Evolutionary conservation across 2,329 filamentous ascomycete genomes (phyloP), one percentile per base, ranked within the genome.

Genomic region (Myrmaecium sp.): DNA sequence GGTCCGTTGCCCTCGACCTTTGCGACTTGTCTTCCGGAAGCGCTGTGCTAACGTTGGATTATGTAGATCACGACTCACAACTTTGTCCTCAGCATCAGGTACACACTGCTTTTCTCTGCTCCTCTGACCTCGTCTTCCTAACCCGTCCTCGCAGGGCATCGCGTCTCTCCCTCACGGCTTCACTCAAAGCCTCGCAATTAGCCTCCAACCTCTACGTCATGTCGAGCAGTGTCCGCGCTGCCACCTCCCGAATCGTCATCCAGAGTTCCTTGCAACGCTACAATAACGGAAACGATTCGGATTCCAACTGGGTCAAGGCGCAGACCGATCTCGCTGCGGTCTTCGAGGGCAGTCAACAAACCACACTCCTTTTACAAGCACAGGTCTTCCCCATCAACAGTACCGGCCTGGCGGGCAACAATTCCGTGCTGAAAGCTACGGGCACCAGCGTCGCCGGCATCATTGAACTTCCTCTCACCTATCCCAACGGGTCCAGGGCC

Each of bases 161-260:
- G 27, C 67, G 74, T 27, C 67, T 94, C 25, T 59, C 72, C 14
- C 62, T 93, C 34, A 81, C 81, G 2, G 84, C 84, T 5, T 83
- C 78, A 3, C 70, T 93, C 44, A 93, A 93, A 51, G 76, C 83
- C 12, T 73, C 78, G 16, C 76, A 86, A 44, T 65, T 94, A 35
- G 62, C 76, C 5, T 75, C 80, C 27, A 78, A 82, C 45, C 66
- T 94, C 29, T 63, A 80, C 27, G 64, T 93, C 27, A 69, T 92
- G 37, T 69, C 83, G 53, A 77, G 77, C 17, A 75, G 72, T 32
- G 77, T 74, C 43, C 61, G 64, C 29, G 74, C 76, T 29, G 74
- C 89, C 23, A 61, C 74, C 5, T 83, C 79, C 0, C 57, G 67
- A 19, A 45, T 69, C 6, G 39, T 66, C 9, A 57, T 70, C 4